Conservation (phyloP, 352 stramenopile genomes). For the Phytophthora palmivora region DNA sequence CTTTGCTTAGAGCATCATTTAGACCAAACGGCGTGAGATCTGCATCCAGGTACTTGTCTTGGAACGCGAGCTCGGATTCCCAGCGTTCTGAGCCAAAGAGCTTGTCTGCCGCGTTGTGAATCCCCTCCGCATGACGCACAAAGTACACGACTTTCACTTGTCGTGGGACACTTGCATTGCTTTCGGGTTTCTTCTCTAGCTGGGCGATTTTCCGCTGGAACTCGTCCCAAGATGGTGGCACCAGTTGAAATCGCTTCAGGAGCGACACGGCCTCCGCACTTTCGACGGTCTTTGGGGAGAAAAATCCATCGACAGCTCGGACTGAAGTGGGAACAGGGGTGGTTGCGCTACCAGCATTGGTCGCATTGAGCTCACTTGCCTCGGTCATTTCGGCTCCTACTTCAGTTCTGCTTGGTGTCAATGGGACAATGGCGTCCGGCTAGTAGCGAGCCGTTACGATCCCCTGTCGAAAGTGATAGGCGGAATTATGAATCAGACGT, state of each 20-base stretch:
- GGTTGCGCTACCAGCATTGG: background rate
- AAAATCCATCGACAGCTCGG: slow-evolving; percentile 42
- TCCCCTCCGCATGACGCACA: slow-evolving; percentile 78
- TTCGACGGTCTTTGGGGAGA: slow-evolving; percentile 20
- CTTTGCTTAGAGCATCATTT: slow-evolving; percentile 54
- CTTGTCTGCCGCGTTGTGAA: slow-evolving; percentile 68
- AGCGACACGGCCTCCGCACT: slow-evolving; percentile 13
- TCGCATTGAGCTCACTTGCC: slow-evolving; percentile 7
- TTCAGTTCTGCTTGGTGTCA: background rate
- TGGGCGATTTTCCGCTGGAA: slow-evolving; percentile 32
- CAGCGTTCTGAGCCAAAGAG: slow-evolving; percentile 59
- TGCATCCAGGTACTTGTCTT: slow-evolving; percentile 66
- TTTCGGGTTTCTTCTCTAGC: slow-evolving; percentile 29
- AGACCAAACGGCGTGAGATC: slow-evolving; percentile 69
- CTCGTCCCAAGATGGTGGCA: slow-evolving; percentile 32
- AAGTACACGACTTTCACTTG: slow-evolving; percentile 80
- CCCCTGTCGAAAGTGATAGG: slow-evolving; percentile 10
- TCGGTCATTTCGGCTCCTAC: slow-evolving; percentile 22
- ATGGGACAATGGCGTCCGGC: slow-evolving; percentile 28
- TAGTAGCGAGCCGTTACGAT: slow-evolving; percentile 9
- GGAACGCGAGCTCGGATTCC: slow-evolving; percentile 67
- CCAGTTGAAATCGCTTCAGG: slow-evolving; percentile 47
- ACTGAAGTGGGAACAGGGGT: slow-evolving; percentile 1
- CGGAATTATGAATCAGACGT: too few species aligned
- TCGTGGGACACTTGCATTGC: slow-evolving; percentile 2